Base-by-base conservation (phyloP, 352 stramenopile species). In the Phytophthora uliginosa region DNA sequence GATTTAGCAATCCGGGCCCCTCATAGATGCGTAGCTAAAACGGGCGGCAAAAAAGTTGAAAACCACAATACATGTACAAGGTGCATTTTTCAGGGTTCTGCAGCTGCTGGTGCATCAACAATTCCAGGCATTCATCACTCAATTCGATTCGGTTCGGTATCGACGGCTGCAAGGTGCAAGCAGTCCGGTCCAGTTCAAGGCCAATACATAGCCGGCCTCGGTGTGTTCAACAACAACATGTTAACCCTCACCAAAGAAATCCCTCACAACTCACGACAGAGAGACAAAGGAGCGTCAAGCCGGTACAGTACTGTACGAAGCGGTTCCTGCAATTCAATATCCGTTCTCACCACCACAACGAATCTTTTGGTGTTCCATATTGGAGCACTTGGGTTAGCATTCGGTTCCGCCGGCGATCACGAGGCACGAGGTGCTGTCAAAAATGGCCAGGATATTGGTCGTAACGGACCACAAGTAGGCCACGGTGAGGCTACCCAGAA, bases 401-500 rank as follows among this genome's bases (percentile, higher is more conserved):
- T 67, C 74, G 4, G 60, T 80, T 28, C 74, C 74, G 22, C 77
- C 77, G 15, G 75, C 75, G 24, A 84, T 78, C 18, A 74, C 65
- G 52, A 80, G 66, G 17, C 71, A 84, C 28, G 68, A 69, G 17
- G 77, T 84, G 53, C 69, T 71, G 52, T 65, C 38, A 28, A 76
- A 78, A 42, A 84, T 82, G 50, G 66, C 75, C 72, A 82, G 81
- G 59, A 85, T 71, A 51, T 81, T 85, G 51, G 63, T 77, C 63
- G 71, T 28, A 28, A 28, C 26, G 26, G 2, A 28, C 26, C 26
- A 28, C 26, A 83, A 58, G 55, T 77, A 80, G 53, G 69, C 66
- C 26, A 74, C 59, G 5, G 76, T 79, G 0, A 84, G 2, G 12
- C 75, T 42, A 10, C 66, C 73, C 3, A 83, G 31, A 22, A 72